These are phyloP conservation scores for Sordaria brevicollis DNA, from an alignment of 495 filamentous ascomycete species.

Conservation along the genomic window DNA sequence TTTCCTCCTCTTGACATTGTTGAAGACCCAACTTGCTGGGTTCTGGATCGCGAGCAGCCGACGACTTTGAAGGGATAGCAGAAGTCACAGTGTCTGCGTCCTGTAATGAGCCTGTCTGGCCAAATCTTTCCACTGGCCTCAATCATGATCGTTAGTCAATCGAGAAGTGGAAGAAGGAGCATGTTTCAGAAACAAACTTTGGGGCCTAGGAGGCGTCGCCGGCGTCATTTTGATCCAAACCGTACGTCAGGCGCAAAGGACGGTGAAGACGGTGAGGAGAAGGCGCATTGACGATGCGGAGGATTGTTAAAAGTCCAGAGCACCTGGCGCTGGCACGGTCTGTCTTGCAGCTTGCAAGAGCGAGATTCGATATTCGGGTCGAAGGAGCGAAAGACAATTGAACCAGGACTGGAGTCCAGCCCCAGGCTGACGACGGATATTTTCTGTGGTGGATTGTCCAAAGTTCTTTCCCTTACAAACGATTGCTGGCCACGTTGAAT, in stretches of 20 bases:
- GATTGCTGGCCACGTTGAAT: background rate
- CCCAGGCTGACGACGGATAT: background rate
- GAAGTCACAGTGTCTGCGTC: background rate
- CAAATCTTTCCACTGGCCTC: background rate
- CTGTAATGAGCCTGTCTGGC: background rate
- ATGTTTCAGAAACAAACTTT: background rate
- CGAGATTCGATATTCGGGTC: background rate
- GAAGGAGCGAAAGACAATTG: background rate
- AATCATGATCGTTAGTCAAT: background rate
- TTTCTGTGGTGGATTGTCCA: background rate
- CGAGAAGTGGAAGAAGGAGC: background rate
- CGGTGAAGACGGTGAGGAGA: background rate
- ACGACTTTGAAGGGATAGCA: background rate
- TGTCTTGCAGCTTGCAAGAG: background rate
- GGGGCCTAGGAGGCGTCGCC: background rate
- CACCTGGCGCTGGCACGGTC: background rate
- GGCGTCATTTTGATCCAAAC: background rate
- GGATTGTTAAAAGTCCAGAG: background rate
- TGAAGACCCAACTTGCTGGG: background rate
- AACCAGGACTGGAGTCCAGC: too few relatives aligned
- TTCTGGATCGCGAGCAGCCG: background rate
- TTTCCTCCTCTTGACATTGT: too few relatives aligned
- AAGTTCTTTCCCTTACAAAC: background rate
- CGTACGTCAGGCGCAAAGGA: background rate
- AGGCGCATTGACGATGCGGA: background rate